Base-by-base conservation (phyloP, 306 rosid genomes). In the Argentina anserina region DNA sequence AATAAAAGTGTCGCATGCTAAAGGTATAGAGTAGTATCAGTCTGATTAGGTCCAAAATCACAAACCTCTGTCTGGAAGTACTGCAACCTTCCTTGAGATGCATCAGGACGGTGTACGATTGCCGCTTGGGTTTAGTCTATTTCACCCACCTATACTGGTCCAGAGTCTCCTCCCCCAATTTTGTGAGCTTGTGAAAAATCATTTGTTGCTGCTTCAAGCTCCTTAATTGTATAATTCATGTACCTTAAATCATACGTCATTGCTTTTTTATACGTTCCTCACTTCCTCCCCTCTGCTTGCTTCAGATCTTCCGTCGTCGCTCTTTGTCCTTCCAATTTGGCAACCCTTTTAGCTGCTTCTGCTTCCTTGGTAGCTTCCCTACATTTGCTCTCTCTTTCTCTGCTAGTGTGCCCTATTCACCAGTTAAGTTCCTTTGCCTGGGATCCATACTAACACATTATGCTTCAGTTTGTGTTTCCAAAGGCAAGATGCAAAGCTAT, bases 101-200 rank as follows among this genome's bases (percentile, higher is more conserved):
- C 96, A 71, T 90, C 91, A 10, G 96, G 92, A 37, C 87, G 87
- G 1, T 90, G 84, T 66, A 90, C 88, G 18, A 92, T 75, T 25
- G 96, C 98, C 12, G 90, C 95, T 14, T 69, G 73, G 0, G 98
- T 92, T 81, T 90, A 92, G 74, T 88, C 96, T 53, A 90, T 81
- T 76, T 88, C 87, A 37, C 87, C 78, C 55, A 74, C 73, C 70
- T 66, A 92, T 31, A 90, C 96, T 2, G 98, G 95, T 5, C 96
- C 98, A 53, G 88, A 92, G 52, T 95, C 92, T 58, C 98, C 96
- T 87, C 88, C 96, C 0, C 98, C 96, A 9, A 92, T 84, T 75
- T 88, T 90, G 49, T 80, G 80, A 23, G 88, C 39, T 34, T 61
- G 70, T 0, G 85, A 23, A 58, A 92, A 90, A 76, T 52, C 36